Conservation (phyloP, 2,329 filamentous ascomycete species). For the Tolypocladium capitatum region DNA sequence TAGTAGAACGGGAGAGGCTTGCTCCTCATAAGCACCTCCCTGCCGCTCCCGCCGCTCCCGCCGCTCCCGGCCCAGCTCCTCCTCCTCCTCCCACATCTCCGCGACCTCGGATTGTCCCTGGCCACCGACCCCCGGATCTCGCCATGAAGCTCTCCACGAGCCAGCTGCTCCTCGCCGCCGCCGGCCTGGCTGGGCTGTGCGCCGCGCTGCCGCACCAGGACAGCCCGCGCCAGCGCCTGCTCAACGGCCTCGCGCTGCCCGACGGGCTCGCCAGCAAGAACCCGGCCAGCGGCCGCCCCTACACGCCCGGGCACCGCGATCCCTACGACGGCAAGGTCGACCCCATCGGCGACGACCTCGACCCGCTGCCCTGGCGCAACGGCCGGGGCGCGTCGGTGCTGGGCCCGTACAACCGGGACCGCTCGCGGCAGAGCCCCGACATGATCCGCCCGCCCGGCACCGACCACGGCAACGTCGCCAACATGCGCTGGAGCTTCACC, state of each 20-base stretch:
- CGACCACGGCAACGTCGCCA: constrained; percentile 55
- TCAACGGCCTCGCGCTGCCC: constrained; percentile 34
- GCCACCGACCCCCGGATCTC: not conserved
- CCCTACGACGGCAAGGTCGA: constrained; percentile 52
- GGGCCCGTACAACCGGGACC: constrained; percentile 55
- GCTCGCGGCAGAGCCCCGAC: constrained; percentile 58
- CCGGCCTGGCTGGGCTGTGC: constrained; percentile 7
- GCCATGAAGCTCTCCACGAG: constrained; percentile 14
- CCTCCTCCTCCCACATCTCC: not conserved
- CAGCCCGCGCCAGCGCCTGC: constrained; percentile 40
- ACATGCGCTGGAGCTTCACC: constrained; percentile 60
- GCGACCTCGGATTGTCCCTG: not conserved
- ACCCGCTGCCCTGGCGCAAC: constrained; percentile 52
- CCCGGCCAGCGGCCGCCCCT: constrained; percentile 30
- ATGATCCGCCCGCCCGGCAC: constrained; percentile 59
- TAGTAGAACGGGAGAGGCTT: too few species aligned
- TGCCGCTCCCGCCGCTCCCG: not conserved
- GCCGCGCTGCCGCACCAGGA: constrained; percentile 24
- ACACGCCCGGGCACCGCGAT: constrained; percentile 45
- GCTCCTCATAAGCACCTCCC: not conserved
- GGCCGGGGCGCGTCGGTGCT: constrained; percentile 52
- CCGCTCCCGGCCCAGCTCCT: not conserved
- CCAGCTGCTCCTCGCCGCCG: constrained; percentile 14
- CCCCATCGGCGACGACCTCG: constrained; percentile 42
- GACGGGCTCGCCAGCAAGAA: constrained; percentile 24